Evolutionary conservation across 1,284 basidiomycete species (phyloP), one percentile per base, ranked within the genome.

Genomic region (Vanrija sp.): DNA sequence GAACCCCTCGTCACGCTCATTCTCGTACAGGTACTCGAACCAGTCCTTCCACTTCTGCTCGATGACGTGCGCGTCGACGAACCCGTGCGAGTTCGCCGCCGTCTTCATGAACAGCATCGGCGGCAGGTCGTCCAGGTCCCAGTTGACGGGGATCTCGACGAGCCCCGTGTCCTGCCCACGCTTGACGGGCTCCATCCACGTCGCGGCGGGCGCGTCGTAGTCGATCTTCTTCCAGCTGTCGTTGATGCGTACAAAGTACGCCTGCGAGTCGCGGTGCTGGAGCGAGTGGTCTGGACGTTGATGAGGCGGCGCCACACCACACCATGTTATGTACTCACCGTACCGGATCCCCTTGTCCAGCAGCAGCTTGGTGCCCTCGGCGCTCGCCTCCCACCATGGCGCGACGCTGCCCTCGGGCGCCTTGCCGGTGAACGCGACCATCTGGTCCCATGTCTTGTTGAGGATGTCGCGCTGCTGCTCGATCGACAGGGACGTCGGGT

Each of bases 351-450:
- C 88, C 65, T 86, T 86, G 21, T 86, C 83, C 16, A 88, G 79
- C 18, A 89, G 75, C 26, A 89, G 77, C n/a, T 83, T 75, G 0
- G 83, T 84, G 1, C 84, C 84, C 70, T 88, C 86, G 56, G 82
- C 83, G 74, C 83, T 85, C 1, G 83, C 84, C 70, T 90, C 87
- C 86, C 87, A 90, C 86, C 86, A 89, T 0, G 87, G 86, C 9
- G 86, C 86, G 38, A 88, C 85, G 54, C 79, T 79, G 15, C 85
- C 83, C 66, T 83, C 82, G 1, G 87, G 87, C 16, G 85, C 80
- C 23, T 83, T 77, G 53, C 83, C 78, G 66, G 84, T 86, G 69
- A 90, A 89, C 6, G 82, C 78, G 5, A 86, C 88, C 49, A 89
- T 75, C 29, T 86, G 78, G 15, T 83, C 75, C 71, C 81, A 82